Base-by-base conservation (phyloP, 1,284 basidiomycete genomes). In the Leccinum fuscescens region DNA sequence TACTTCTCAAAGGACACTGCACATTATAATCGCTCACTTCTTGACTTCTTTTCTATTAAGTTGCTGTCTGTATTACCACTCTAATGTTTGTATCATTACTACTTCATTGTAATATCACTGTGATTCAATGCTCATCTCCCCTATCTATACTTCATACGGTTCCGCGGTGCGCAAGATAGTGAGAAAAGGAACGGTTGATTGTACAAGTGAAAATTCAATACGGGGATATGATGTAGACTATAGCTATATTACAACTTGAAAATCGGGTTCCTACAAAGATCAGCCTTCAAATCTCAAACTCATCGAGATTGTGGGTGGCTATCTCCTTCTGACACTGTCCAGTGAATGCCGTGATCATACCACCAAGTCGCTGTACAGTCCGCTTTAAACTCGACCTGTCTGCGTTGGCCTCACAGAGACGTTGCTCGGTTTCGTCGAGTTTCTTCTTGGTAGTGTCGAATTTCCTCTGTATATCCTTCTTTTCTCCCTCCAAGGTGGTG, bases 341-440 rank as follows among this genome's bases (percentile, higher is more conserved):
- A 46, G 27, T 58, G 50, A 72, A 35, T 24, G 55, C 33, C 24
- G 61, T 54, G 20, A 72, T 27, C 52, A 7, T 6, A 17, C 29
- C 53, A 27, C 56, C 24, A n/a, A 17, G 49, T 29, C 27, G 31
- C 62, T 66, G 22, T n/a, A 54, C 67, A 66, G 55, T 60, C 48
- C 22, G 54, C 11, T 29, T 54, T 55, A 68, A 55, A 33, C 33
- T 68, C 55, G n/a, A 24, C 39, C 31, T 68, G 33, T 69, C 67
- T 20, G 29, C 52, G 14, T 64, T 61, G n/a, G 61, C 61, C 49
- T 64, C 69, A 33, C 46, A 60, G 6, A 69, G 66, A 29, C 33
- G 42, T 50, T 44, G 44, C 57, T 68, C 69, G 9, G 69, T 70
- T 44, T 69, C 63, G 11, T 66, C 59, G 14, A 70, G 70, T 37